A percentile compares a stretch with the other conserved stretches of the same genome.
Evolutionary conservation across 75 land plant species (phyloP).

Genomic region (Gnetum montanum): DNA sequence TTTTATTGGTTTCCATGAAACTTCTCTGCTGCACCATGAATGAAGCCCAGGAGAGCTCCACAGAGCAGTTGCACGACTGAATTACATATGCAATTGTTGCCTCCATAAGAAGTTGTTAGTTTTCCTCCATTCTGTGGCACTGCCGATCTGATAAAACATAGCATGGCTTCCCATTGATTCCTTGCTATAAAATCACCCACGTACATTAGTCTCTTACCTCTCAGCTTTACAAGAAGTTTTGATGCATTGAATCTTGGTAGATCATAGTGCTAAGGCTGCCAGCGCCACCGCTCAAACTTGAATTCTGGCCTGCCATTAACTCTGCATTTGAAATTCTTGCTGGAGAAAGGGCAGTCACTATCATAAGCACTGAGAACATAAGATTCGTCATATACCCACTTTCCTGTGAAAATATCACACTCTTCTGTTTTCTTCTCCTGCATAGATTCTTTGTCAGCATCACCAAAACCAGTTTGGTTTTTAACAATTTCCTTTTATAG

Average conservation of each 20-base stretch:
- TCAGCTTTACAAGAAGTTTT: slow-evolving; percentile 4
- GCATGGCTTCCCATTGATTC: slow-evolving; percentile 31
- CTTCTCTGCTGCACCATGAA: slow-evolving; percentile 62
- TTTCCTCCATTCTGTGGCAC: not conserved
- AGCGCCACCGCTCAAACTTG: slow-evolving; percentile 14
- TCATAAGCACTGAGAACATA: slow-evolving; percentile 5
- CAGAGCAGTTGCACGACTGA: slow-evolving; percentile 52
- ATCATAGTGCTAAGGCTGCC: slow-evolving; percentile 11
- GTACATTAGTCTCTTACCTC: slow-evolving; percentile 10
- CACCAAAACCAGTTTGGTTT: no score
- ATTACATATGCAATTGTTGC: slow-evolving; percentile 11
- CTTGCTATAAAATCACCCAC: slow-evolving; percentile 19
- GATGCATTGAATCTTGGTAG: slow-evolving; percentile 21
- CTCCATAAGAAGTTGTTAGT: not conserved
- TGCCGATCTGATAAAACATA: slow-evolving; percentile 8
- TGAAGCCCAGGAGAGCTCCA: slow-evolving; percentile 70
- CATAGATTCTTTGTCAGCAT: no score
- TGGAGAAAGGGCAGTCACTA: slow-evolving; percentile 12
- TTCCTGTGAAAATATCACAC: slow-evolving; percentile 11
- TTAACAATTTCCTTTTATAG: no score
- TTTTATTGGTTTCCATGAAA: slow-evolving; percentile 22
- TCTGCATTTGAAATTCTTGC: slow-evolving; percentile 8
- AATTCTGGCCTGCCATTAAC: slow-evolving; percentile 14
- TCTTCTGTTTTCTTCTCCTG: no score
- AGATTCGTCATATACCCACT: slow-evolving; percentile 14